A percentile compares a stretch with the other conserved stretches of the same genome.
Conservation (phyloP, 2,329 filamentous ascomycete genomes). For the Pestalotiopsis sp. region DNA sequence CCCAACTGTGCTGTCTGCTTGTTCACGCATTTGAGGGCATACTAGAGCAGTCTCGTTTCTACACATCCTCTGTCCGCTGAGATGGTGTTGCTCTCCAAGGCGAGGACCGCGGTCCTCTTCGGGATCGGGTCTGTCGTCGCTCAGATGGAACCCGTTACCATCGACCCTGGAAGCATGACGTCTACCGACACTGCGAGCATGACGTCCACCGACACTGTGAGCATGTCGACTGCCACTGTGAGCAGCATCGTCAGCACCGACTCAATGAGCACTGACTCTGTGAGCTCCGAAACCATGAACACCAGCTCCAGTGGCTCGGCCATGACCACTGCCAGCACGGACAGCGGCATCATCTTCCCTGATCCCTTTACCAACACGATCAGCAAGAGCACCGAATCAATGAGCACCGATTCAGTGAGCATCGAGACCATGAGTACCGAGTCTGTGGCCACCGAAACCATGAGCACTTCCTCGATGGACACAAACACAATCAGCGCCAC, state of each 20-base stretch:
- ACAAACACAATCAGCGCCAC: not conserved
- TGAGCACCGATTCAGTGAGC: not conserved
- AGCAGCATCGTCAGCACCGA: not conserved
- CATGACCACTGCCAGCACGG: not conserved
- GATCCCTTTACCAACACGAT: not conserved
- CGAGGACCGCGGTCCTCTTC: constrained; percentile 22
- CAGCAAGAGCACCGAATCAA: not conserved
- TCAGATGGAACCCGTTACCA: not conserved
- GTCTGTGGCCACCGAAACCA: not conserved
- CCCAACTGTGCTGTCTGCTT: not conserved
- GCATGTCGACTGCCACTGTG: not conserved
- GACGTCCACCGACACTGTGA: not conserved
- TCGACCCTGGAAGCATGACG: not conserved
- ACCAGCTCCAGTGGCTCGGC: not conserved
- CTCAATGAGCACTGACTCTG: not conserved
- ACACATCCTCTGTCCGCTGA: constrained; percentile 12
- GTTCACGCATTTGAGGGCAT: not conserved
- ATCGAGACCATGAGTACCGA: not conserved
- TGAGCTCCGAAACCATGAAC: not conserved
- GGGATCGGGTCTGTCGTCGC: constrained; percentile 20
- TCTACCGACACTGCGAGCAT: not conserved
- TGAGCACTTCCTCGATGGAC: not conserved
- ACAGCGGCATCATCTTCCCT: not conserved
- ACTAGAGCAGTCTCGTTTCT: constrained; percentile 7
- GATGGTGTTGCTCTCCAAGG: constrained; percentile 23